Conservation (phyloP, 2,329 filamentous ascomycete species). For the Aureobasidium sp. region DNA sequence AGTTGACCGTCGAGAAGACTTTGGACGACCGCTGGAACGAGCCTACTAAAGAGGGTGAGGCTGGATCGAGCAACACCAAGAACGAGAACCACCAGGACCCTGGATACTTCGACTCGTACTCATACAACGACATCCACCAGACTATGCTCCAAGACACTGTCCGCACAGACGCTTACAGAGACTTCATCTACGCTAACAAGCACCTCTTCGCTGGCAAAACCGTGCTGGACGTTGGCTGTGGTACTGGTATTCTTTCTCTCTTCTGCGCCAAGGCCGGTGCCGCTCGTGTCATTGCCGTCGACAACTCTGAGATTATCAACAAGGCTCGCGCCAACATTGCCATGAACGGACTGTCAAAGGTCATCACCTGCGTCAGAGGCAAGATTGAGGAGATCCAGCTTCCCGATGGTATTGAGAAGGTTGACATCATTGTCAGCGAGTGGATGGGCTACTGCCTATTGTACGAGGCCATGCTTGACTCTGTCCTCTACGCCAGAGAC, state of each 20-base stretch:
- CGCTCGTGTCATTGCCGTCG: constrained; percentile 76
- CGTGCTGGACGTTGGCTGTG: constrained; percentile 82
- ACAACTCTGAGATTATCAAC: constrained; percentile 83
- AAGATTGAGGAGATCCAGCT: constrained; percentile 77
- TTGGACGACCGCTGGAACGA: constrained; percentile 21
- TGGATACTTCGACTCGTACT: constrained; percentile 22
- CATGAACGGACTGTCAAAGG: constrained; percentile 63
- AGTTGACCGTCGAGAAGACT: constrained; percentile 19
- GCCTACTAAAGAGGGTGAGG: constrained; percentile 6
- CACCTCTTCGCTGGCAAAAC: constrained; percentile 76
- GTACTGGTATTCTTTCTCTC: constrained; percentile 79
- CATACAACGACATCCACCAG: constrained; percentile 66
- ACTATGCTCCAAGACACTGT: constrained; percentile 89
- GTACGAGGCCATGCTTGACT: constrained; percentile 94
- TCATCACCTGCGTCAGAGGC: constrained; percentile 72
- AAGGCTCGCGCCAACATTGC: constrained; percentile 79
- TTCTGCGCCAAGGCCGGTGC: constrained; percentile 90
- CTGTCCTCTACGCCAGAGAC: constrained; percentile 80
- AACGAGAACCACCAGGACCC: constrained; percentile 18
- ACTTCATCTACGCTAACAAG: constrained; percentile 92
- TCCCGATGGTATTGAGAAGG: constrained; percentile 56
- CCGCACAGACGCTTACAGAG: constrained; percentile 83
- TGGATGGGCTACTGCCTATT: constrained; percentile 97
- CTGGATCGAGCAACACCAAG: constrained; percentile 8
- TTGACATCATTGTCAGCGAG: constrained; percentile 92